Conservation (phyloP, 306 rosid genomes). For the Cyclanthera cordifolia region DNA sequence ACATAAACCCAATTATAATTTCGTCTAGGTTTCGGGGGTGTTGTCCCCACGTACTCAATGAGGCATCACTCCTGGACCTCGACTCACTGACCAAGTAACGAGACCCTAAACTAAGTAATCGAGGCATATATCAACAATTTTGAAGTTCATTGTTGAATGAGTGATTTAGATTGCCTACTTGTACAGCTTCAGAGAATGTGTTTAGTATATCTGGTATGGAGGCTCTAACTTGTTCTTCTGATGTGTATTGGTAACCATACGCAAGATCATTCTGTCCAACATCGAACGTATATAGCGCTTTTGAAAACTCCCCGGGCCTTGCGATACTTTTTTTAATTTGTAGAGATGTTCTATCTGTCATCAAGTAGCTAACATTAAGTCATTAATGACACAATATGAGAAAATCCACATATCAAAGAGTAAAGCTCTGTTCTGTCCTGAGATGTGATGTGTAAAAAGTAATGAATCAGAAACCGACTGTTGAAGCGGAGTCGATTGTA, state of each 20-base stretch:
- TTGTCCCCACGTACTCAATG: no score
- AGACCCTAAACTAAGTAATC: no score
- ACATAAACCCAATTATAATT: no score
- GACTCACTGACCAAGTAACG: no score
- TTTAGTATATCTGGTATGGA: constrained; percentile 55
- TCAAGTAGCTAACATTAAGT: constrained; percentile 2
- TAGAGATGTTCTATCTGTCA: constrained; percentile 25
- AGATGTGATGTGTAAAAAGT: background rate
- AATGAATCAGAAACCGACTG: constrained; percentile 25
- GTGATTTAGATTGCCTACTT: constrained; percentile 24
- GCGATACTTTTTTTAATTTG: constrained; percentile 40
- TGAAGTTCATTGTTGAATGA: background rate
- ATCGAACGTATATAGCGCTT: constrained; percentile 65
- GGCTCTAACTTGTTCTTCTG: constrained; percentile 39
- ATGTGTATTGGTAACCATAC: constrained; percentile 41
- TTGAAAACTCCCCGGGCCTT: constrained; percentile 51
- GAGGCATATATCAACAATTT: no score
- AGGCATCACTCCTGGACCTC: no score
- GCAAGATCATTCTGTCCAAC: constrained; percentile 77
- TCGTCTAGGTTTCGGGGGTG: no score
- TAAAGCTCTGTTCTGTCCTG: background rate
- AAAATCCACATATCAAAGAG: background rate
- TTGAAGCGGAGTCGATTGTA: constrained; percentile 28
- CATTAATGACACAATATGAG: background rate
- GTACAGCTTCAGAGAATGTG: constrained; percentile 37